Evolutionary conservation across 2,329 filamentous ascomycete genomes (phyloP).

Genomic region (Epichloe gansuensis): DNA sequence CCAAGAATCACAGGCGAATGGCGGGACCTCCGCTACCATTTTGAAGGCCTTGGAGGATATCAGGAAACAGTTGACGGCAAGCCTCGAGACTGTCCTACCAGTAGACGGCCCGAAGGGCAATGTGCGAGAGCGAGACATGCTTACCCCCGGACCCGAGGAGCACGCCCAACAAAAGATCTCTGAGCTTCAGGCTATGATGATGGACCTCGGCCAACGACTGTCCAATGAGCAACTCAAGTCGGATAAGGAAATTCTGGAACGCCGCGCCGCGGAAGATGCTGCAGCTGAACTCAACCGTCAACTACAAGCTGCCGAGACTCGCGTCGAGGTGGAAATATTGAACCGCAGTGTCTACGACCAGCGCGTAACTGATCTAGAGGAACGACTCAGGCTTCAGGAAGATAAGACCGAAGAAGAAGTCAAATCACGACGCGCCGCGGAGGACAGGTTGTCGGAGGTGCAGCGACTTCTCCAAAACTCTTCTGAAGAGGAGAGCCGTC

Average conservation of each 20-base stretch:
- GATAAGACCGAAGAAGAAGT: slow-evolving; percentile 52
- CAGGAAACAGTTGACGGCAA: slow-evolving; percentile 32
- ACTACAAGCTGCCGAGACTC: slow-evolving; percentile 43
- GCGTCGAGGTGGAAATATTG: slow-evolving; percentile 47
- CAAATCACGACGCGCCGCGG: slow-evolving; percentile 48
- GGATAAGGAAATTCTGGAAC: slow-evolving; percentile 35
- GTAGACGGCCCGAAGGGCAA: slow-evolving; percentile 37
- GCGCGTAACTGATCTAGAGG: slow-evolving; percentile 57
- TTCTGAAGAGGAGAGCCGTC: slow-evolving; percentile 58
- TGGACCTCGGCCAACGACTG: slow-evolving; percentile 46
- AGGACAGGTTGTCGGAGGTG: slow-evolving; percentile 61
- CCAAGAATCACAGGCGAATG: slow-evolving; percentile 12
- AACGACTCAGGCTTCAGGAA: slow-evolving; percentile 51
- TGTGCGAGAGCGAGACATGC: slow-evolving; percentile 35
- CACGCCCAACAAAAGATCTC: slow-evolving; percentile 40
- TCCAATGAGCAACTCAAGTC: slow-evolving; percentile 33
- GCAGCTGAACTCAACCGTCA: slow-evolving; percentile 40
- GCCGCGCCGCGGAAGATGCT: slow-evolving; percentile 40
- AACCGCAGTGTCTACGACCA: slow-evolving; percentile 45
- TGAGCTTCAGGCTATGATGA: slow-evolving; percentile 46
- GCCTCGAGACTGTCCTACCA: slow-evolving; percentile 12
- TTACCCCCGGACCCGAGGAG: slow-evolving; percentile 36
- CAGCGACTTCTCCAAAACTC: slow-evolving; percentile 55
- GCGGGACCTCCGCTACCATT: slow-evolving; percentile 37
- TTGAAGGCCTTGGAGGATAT: slow-evolving; percentile 55